Evolutionary conservation across 192 early-diverging fungal species (phyloP).

Genomic region (Umbelopsis ramanniana): DNA sequence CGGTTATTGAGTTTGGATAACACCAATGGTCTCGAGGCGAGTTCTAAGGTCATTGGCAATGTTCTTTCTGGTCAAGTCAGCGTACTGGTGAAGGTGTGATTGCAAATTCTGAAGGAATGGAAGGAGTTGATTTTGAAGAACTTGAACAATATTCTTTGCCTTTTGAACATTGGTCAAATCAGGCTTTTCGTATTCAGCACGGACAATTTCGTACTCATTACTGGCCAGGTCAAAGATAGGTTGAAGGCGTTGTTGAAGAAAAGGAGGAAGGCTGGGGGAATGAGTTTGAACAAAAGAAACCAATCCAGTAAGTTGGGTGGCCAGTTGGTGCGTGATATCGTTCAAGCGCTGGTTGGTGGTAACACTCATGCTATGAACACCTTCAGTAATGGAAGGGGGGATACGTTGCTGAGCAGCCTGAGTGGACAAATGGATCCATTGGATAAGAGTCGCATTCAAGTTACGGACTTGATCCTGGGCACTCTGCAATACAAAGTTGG

Average conservation of each 20-base stretch:
- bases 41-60: conserved; percentile 33
- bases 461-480: conserved; percentile 32
- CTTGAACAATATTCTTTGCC: conserved; percentile 55
- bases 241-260: conserved; percentile 46
- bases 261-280: conserved; percentile 48
- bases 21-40: conserved; percentile 35
- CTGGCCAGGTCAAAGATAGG: conserved; percentile 50
- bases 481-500: conserved; percentile 34
- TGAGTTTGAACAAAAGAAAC: conserved; percentile 50
- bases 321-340: conserved; percentile 32
- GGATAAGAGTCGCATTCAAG: conserved; percentile 30
- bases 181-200: conserved; percentile 44
- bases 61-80: conserved; percentile 32
- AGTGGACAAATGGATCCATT: conserved; percentile 31
- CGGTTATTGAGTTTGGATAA: conserved; percentile 22
- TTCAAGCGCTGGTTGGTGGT: conserved; percentile 30
- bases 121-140: conserved; percentile 53
- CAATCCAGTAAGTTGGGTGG: conserved; percentile 38
- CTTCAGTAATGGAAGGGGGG: conserved; percentile 31
- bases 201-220: conserved; percentile 47
- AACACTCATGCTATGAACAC: conserved; percentile 21
- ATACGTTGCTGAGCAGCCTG: conserved; percentile 33
- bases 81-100: conserved; percentile 36
- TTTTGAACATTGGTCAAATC: conserved; percentile 56
- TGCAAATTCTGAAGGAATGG: conserved; percentile 52